Base-by-base conservation (phyloP, 768 basidiomycete species). In the Polyporus arcularius region DNA sequence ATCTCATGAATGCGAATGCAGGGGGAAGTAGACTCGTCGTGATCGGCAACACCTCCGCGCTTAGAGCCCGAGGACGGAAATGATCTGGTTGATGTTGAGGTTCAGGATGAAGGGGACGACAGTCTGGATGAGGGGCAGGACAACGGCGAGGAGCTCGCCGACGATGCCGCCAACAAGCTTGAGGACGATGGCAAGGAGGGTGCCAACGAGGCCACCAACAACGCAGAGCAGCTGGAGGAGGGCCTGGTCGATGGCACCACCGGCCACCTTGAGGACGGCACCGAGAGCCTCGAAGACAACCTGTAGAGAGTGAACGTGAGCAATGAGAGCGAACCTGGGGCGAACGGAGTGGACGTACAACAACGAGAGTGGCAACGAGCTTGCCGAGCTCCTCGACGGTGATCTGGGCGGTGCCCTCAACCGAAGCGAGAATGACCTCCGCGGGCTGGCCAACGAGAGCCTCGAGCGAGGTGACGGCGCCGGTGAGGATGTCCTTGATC, bases 251-350 rank as follows among this genome's bases (percentile, higher is more conserved):
- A 62, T 47, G 8, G 45, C 60, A 15, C 32, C 41, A 26, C 55
- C 65, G 52, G 60, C 49, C 14, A 73, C 45, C 26, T 51, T 48
- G n/a, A 77, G 57, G 51, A 73, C 61, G 18, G 56, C 51, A 4
- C 67, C 62, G 52, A 72, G 55, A 15, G 71, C 73, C 21, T 41
- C 52, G 63, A 78, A 67, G 59, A 75, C 45, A 10, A 68, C 31
- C 74, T 76, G 43, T 10, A 54, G 5, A 47, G 11, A n/a, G 1
- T n/a, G 45, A 9, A 43, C 26, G 7, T 63, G 7, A 57, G 50
- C 3, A 4, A 38, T 9, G 41, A 2, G 5, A 21, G 6, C 11
- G 2, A 1, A 30, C 11, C 16, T 32, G 4, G 10, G 14, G n/a
- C 18, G 26, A 18, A 1, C n/a, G 26, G 12, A 26, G 28, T 10